A percentile compares a stretch with the other conserved stretches of the same genome.
phyloP scores from a whole-genome alignment of 352 stramenopile genomes.

The Globisporangium iwayamae region DNA sequence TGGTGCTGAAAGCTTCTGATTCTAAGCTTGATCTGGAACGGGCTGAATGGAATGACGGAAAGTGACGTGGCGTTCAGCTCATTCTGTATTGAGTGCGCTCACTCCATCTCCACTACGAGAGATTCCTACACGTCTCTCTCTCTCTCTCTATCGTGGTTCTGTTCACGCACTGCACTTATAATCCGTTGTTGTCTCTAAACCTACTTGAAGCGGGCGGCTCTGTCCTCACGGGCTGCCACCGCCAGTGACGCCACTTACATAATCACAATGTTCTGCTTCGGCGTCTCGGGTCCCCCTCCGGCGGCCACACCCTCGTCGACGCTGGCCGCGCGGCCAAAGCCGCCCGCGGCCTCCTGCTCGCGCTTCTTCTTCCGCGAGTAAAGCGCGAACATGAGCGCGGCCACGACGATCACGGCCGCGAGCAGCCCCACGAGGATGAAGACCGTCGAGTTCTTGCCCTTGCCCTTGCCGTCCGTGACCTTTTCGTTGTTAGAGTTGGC shows the following conservation, averaged over 20 bases:
- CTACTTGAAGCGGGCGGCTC: neutral
- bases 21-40: neutral
- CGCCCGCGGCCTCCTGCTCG: conserved; percentile 45
- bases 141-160: neutral
- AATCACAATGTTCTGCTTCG: conserved; percentile 74
- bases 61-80: neutral
- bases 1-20: neutral
- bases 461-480: conserved; percentile 25
- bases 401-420: conserved; percentile 57
- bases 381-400: conserved; percentile 65
- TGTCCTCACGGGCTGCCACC: neutral
- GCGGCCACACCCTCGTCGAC: conserved; percentile 26
- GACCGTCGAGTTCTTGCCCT: conserved; percentile 43
- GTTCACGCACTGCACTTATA: conserved; percentile 7
- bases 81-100: neutral
- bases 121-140: neutral
- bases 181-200: conserved; percentile 8
- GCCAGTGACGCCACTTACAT: conserved; percentile 42
- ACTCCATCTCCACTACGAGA: neutral
- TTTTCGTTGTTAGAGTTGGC: conserved; percentile 16
- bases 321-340: conserved; percentile 40
- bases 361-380: conserved; percentile 71
- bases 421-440: conserved; percentile 71
- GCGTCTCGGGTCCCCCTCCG: conserved; percentile 46
- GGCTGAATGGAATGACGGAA: neutral